These are phyloP conservation scores for Apiospora pterosperma DNA, from an alignment of 2,329 filamentous ascomycete species.

Conservation along the genomic window DNA sequence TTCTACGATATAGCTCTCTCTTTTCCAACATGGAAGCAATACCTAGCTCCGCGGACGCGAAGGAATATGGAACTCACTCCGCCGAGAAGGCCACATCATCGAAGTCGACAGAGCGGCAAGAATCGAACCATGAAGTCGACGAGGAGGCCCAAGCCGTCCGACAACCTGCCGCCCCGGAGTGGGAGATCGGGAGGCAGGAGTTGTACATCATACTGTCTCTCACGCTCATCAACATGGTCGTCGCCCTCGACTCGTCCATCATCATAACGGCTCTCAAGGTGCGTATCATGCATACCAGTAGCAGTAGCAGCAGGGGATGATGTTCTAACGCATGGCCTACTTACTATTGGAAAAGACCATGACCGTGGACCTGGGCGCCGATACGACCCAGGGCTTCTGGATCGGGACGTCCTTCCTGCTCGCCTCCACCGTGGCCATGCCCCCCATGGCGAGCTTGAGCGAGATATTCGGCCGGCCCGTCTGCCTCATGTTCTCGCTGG, in stretches of 20 bases:
- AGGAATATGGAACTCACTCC: neutral
- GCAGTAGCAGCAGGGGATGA: neutral
- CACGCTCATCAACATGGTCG: conserved; percentile 12
- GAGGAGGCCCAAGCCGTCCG: neutral
- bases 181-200: conserved; percentile 10
- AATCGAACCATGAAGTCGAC: neutral
- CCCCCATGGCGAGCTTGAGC: conserved; percentile 10
- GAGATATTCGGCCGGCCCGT: conserved; percentile 8
- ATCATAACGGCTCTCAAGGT: conserved; percentile 12
- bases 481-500: conserved; percentile 2
- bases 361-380: conserved; percentile 6
- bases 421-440: conserved; percentile 10
- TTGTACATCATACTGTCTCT: conserved; percentile 9
- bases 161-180: neutral
- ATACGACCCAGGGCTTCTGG: conserved; percentile 10
- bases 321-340: neutral
- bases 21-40: neutral
- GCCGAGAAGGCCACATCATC: neutral
- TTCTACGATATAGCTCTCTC: neutral
- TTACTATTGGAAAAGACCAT: neutral
- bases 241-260: conserved; percentile 12
- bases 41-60: neutral
- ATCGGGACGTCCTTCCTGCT: conserved; percentile 11
- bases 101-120: neutral
- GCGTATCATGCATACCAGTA: neutral